Percentiles rank a stretch among this genome's conserved stretches.
These are phyloP conservation scores for Lathyrus sativus DNA, from an alignment of 306 rosid species.

Conservation along the genomic window DNA sequence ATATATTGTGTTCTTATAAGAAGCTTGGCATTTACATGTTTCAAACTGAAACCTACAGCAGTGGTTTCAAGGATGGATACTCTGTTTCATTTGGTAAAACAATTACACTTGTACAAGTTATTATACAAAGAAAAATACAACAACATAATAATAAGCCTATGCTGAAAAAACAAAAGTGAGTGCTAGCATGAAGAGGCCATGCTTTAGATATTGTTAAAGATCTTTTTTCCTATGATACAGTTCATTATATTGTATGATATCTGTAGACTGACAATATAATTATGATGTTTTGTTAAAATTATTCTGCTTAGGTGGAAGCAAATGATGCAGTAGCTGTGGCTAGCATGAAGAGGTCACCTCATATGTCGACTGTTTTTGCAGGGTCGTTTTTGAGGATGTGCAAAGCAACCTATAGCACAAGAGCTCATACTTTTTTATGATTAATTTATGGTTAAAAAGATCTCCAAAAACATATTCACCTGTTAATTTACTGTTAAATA, in stretches of 20 bases:
- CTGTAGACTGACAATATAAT: too few species aligned
- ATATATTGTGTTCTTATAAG: conserved; percentile 9
- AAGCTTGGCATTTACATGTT: conserved; percentile 8
- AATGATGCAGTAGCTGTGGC: conserved; percentile 93
- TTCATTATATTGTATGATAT: too few species aligned
- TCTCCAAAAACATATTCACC: too few species aligned
- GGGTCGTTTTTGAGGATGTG: too few species aligned
- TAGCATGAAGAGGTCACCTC: conserved; percentile 80
- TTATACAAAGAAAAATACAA: conserved; percentile 19
- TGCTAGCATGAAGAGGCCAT: too few species aligned
- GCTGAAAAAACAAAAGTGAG: conserved; percentile 24
- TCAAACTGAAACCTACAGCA: conserved; percentile 18
- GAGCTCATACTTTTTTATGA: too few species aligned
- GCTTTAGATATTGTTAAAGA: too few species aligned
- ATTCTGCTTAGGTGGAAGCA: conserved; percentile 68
- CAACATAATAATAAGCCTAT: conserved; percentile 6
- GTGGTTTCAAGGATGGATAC: conserved; percentile 14
- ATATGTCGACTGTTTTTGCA: conserved; percentile 83
- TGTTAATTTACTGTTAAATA: too few species aligned
- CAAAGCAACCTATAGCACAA: too few species aligned
- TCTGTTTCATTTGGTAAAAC: conserved; percentile 28
- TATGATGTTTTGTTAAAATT: conserved; percentile 28
- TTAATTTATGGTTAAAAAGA: too few species aligned
- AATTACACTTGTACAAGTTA: conserved; percentile 25
- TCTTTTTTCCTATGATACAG: too few species aligned